phyloP scores from a whole-genome alignment of 129 eudicot genomes.

The Tagetes patula region DNA sequence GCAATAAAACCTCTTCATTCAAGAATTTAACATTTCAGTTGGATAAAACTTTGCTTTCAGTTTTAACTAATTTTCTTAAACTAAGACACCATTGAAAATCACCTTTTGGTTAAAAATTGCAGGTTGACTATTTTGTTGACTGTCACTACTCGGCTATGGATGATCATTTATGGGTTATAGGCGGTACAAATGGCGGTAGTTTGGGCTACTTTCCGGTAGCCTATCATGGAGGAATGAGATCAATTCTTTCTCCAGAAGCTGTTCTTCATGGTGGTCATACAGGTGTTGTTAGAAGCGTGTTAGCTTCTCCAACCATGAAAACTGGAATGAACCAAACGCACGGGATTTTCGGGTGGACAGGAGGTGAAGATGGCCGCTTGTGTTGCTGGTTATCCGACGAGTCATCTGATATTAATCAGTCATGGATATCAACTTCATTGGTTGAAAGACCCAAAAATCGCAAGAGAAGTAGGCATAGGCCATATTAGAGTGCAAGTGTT shows the following conservation, averaged over 20 bases:
- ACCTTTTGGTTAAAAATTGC: slow-evolving; percentile 1
- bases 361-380: slow-evolving; percentile 92
- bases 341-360: slow-evolving; percentile 93
- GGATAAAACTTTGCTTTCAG: no score
- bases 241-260: slow-evolving; percentile 76
- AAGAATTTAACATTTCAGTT: no score
- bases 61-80: no score
- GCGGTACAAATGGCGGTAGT: slow-evolving; percentile 86
- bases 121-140: slow-evolving; percentile 98
- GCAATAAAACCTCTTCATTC: no score
- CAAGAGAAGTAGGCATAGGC: slow-evolving; percentile 60
- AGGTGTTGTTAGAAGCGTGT: slow-evolving; percentile 70
- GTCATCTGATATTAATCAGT: slow-evolving; percentile 42
- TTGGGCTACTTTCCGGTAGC: slow-evolving; percentile 87
- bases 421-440: slow-evolving; percentile 67
- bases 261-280: slow-evolving; percentile 88
- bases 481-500: slow-evolving; percentile 48
- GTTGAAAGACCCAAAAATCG: slow-evolving; percentile 51
- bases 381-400: slow-evolving; percentile 92
- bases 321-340: slow-evolving; percentile 39
- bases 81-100: not conserved
- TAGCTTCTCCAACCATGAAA: slow-evolving; percentile 46
- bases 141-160: slow-evolving; percentile 75
- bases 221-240: slow-evolving; percentile 36
- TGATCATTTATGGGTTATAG: slow-evolving; percentile 73